Base-by-base conservation (phyloP, 1,284 basidiomycete genomes). In the Pholiota adiposa region DNA sequence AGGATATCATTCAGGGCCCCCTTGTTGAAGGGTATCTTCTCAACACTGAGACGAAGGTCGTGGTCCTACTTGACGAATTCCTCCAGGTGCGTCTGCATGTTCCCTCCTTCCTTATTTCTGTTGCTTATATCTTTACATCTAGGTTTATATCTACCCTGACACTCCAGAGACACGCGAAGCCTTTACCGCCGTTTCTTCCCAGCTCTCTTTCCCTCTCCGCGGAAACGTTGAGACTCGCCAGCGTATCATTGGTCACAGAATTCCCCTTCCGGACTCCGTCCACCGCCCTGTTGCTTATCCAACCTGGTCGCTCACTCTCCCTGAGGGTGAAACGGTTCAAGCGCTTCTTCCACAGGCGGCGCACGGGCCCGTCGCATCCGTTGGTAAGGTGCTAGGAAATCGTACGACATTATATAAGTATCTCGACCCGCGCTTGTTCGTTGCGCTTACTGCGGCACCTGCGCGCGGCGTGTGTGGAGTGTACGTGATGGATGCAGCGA, bases 371-470 rank as follows among this genome's bases (percentile, higher is more conserved):
- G 78, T 94, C 25, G 94, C 95, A 0, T 92, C 89, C 3, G 76
- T 90, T 18, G 96, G 95, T 8, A 89, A 89, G 67, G 94, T 97
- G 3, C 78, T 94, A 1, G 94, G 93, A 5, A 90, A 97, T 73
- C 87, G 96, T 59, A 87, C 86, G 27, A 96, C 95, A 40, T 74
- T 98, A 56, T 97, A 97, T 83, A 98, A 98, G 78, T 97, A 97
- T 72, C 83, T 98, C 63, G 97, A 97, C 72, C 90, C 92, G 4
- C 87, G 94, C 65, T 69, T 94, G 16, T 79, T 90, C 43, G 85
- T 89, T 2, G 78, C 94, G 27, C 77, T 89, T 6, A 92, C 90
- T 14, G 74, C 81, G 4, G 74, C 79, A 4, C 69, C 59, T 1
- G 38, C 60, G 12, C 64, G 61, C 21, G 51, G 60, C 8, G 74